Conservation (phyloP, 2,329 filamentous ascomycete species). For the Emydomyces testavorans region DNA sequence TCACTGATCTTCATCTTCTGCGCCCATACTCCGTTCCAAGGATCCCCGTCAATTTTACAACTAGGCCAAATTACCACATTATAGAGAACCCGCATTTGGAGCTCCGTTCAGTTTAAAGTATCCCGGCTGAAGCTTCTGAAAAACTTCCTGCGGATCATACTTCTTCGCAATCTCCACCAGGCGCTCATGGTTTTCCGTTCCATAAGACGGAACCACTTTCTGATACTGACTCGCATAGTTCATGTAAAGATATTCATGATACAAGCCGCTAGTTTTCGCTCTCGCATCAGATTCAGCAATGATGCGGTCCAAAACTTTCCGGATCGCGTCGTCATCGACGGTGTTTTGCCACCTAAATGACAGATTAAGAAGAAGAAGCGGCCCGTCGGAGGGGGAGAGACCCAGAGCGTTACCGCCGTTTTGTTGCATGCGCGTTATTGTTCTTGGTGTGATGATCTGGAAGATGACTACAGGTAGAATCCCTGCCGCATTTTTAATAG, state of each 20-base stretch:
- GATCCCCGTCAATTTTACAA: no score
- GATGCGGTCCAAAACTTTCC: constrained; percentile 12
- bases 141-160: constrained; percentile 32
- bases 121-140: constrained; percentile 30
- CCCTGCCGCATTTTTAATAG: constrained; percentile 1
- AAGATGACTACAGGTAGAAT: constrained; percentile 17
- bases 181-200: constrained; percentile 23
- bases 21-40: no score
- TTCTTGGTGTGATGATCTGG: constrained; percentile 19
- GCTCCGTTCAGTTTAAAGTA: constrained; percentile 31
- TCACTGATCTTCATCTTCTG: no score
- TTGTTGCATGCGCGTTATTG: constrained; percentile 14
- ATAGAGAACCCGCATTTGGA: background rate
- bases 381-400: constrained; percentile 15
- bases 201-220: constrained; percentile 30
- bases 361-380: constrained; percentile 18
- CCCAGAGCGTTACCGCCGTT: constrained; percentile 24
- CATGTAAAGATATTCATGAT: constrained; percentile 29
- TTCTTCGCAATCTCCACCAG: constrained; percentile 25
- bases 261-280: constrained; percentile 19
- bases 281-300: constrained; percentile 17
- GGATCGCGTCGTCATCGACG: constrained; percentile 19
- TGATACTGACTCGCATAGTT: constrained; percentile 34
- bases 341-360: constrained; percentile 18
- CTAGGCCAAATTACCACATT: no score